A percentile compares a stretch with the other conserved stretches of the same genome.
phyloP scores from a whole-genome alignment of 257 asterid species.

The Primulina eburnea region DNA sequence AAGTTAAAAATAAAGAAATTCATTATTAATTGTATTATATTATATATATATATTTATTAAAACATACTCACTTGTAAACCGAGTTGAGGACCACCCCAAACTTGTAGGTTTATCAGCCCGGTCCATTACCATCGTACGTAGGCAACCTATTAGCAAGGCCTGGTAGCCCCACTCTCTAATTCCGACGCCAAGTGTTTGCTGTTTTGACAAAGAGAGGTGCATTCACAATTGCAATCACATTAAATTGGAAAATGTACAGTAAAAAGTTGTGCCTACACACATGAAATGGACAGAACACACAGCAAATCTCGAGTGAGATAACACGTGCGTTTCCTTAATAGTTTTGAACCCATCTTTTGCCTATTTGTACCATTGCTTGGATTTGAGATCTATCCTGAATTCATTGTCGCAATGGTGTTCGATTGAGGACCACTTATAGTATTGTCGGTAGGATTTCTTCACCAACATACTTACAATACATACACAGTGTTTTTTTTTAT shows the following conservation, averaged over 20 bases:
- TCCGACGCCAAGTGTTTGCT: not conserved
- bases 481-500: no score
- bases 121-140: no score
- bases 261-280: no score
- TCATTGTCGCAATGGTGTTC: not conserved
- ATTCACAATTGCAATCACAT: not conserved
- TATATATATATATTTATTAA: no score
- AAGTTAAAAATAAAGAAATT: no score
- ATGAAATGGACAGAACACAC: not conserved
- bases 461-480: no score
- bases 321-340: not conserved
- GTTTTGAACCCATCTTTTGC: not conserved
- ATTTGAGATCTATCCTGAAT: not conserved
- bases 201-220: not conserved
- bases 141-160: not conserved
- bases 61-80: no score
- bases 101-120: no score
- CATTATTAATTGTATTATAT: no score
- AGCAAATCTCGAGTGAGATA: not conserved
- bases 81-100: no score
- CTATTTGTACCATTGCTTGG: not conserved
- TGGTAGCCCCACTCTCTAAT: not conserved
- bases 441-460: not conserved
- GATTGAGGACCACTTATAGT: not conserved
- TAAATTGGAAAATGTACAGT: not conserved